Evolutionary conservation across 768 basidiomycete genomes (phyloP).

Genomic region (Dictyophora rubrovolvata): DNA sequence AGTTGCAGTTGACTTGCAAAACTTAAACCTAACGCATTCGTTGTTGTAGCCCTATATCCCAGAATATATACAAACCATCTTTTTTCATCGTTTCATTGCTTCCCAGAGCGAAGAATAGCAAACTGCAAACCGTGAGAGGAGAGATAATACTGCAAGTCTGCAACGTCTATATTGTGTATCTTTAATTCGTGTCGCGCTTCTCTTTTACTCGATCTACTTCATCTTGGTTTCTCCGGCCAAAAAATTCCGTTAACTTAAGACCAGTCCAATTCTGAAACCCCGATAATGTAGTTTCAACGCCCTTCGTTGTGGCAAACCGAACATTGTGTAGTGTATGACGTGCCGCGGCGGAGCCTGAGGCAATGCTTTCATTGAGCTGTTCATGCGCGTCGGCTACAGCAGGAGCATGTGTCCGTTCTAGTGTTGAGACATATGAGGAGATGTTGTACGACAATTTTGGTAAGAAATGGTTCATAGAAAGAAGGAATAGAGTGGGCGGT

Average conservation of each 20-base stretch:
- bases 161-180: no score
- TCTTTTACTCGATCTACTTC: constrained; percentile 14
- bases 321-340: constrained; percentile 32
- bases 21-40: no score
- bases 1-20: no score
- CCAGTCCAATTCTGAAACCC: constrained; percentile 63
- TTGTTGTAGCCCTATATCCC: no score
- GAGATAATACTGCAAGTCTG: no score
- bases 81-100: no score
- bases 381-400: constrained; percentile 53
- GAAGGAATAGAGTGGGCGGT: constrained; percentile 63
- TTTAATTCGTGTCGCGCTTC: no score
- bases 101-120: no score
- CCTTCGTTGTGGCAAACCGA: constrained; percentile 31
- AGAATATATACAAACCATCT: no score
- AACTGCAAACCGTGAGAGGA: no score
- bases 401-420: constrained; percentile 69
- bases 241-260: constrained; percentile 52
- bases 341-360: constrained; percentile 5
- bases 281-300: constrained; percentile 38
- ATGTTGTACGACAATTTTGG: constrained; percentile 73
- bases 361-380: constrained; percentile 15
- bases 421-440: constrained; percentile 46
- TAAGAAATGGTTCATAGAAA: constrained; percentile 74
- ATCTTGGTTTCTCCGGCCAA: constrained; percentile 32